Percentiles rank a stretch among this genome's conserved stretches.
phyloP scores from a whole-genome alignment of 2,329 filamentous ascomycete species.

The Fusarium siculi region DNA sequence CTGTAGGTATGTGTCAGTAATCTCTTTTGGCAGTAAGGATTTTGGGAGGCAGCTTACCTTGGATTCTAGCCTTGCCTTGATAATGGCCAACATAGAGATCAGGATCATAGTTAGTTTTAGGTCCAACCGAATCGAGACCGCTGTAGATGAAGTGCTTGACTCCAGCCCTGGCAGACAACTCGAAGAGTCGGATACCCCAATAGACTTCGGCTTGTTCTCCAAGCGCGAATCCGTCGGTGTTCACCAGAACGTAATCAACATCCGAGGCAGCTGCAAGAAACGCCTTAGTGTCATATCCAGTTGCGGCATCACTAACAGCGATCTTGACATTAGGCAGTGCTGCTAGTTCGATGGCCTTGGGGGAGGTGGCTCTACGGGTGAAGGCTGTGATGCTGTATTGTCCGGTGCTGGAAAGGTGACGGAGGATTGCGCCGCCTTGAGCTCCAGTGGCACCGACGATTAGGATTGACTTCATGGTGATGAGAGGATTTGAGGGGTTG shows the following conservation, averaged over 20 bases:
- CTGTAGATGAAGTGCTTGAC: not conserved
- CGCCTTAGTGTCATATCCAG: not conserved
- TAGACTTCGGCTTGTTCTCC: not conserved
- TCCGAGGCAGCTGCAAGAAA: not conserved
- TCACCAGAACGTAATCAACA: not conserved
- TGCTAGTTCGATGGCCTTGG: not conserved
- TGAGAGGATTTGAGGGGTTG: not conserved
- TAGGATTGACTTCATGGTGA: not conserved
- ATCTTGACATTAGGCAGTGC: not conserved
- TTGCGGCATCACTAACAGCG: not conserved
- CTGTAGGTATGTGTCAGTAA: not conserved
- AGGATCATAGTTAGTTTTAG: not conserved
- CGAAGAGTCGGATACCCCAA: not conserved
- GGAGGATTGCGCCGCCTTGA: not conserved
- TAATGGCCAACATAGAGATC: not conserved
- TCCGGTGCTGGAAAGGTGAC: not conserved
- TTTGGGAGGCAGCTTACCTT: not conserved
- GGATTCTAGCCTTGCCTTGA: not conserved
- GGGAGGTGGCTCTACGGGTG: accelerated
- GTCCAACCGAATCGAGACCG: not conserved
- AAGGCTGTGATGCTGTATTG: not conserved
- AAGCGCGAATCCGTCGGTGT: not conserved
- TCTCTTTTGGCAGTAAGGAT: too few species aligned
- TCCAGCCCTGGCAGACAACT: not conserved
- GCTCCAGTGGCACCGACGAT: not conserved